A percentile compares a stretch with the other conserved stretches of the same genome.
phyloP scores from a whole-genome alignment of 2,329 filamentous ascomycete genomes.

The Phialophora chinensis region DNA sequence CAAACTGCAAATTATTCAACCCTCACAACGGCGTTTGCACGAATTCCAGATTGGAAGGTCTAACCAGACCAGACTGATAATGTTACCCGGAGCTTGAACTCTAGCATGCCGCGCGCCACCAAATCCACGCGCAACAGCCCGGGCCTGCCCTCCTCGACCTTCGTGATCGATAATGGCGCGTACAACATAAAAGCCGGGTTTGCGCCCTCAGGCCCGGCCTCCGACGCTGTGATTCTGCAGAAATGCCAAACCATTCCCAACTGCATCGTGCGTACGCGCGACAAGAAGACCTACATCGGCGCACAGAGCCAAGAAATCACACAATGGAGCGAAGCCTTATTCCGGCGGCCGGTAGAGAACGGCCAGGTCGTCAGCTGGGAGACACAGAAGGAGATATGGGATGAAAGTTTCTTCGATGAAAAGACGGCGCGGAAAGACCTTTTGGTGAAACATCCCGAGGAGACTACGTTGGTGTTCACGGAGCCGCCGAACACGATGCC shows the following conservation, averaged over 20 bases:
- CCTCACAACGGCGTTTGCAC: neutral
- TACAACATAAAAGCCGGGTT: slow-evolving; percentile 91
- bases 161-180: slow-evolving; percentile 92
- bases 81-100: neutral
- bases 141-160: slow-evolving; percentile 67
- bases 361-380: slow-evolving; percentile 98
- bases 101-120: slow-evolving; percentile 40
- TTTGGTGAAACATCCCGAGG: slow-evolving; percentile 65
- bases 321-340: slow-evolving; percentile 87
- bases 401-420: slow-evolving; percentile 79
- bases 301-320: slow-evolving; percentile 78
- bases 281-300: slow-evolving; percentile 78
- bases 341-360: slow-evolving; percentile 88
- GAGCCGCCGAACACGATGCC: slow-evolving; percentile 85
- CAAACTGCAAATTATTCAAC: neutral
- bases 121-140: slow-evolving; percentile 60
- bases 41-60: neutral
- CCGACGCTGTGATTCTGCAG: slow-evolving; percentile 49
- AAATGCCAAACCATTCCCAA: slow-evolving; percentile 79
- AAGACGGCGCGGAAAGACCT: slow-evolving; percentile 64
- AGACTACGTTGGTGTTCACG: slow-evolving; percentile 82
- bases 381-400: slow-evolving; percentile 93
- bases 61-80: neutral
- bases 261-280: slow-evolving; percentile 82
- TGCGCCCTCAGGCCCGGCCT: slow-evolving; percentile 54